Percentiles rank a stretch among this genome's conserved stretches.
Evolutionary conservation across 73 alveolate genomes (phyloP).

Genomic region (Halteria grandinella): DNA sequence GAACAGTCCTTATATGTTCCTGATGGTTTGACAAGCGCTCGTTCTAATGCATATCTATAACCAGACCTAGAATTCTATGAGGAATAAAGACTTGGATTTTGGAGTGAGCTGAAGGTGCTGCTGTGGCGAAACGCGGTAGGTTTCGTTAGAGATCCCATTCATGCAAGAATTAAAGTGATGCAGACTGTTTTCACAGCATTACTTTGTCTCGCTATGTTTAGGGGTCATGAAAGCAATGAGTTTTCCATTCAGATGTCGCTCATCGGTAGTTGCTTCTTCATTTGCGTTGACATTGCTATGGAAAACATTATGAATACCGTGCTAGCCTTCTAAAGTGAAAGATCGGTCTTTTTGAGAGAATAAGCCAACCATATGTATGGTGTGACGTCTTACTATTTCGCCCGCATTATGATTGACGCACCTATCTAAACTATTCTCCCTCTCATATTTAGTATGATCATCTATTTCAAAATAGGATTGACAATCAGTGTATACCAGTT

Average conservation of each 20-base stretch:
- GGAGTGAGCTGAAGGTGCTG: not conserved
- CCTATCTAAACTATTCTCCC: constrained; percentile 53
- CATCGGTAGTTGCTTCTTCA: constrained; percentile 68
- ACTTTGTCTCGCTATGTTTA: constrained; percentile 52
- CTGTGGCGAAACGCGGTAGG: not conserved
- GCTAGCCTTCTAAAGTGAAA: constrained; percentile 61
- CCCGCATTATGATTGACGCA: constrained; percentile 62
- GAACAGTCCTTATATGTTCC: too few relatives aligned
- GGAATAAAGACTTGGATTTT: not conserved
- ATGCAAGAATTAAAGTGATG: constrained; percentile 32
- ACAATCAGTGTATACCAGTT: constrained; percentile 7
- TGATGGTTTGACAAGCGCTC: too few relatives aligned
- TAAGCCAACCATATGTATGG: constrained; percentile 64
- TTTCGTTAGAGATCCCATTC: not conserved
- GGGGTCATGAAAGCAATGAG: constrained; percentile 40
- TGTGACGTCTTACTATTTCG: constrained; percentile 65
- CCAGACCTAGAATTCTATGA: not conserved
- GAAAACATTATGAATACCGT: constrained; percentile 57
- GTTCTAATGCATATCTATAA: not conserved
- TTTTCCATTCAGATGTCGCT: constrained; percentile 54
- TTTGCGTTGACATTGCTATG: constrained; percentile 52
- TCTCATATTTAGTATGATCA: not conserved
- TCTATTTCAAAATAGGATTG: constrained; percentile 47
- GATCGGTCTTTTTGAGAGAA: constrained; percentile 78
- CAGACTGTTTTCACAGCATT: constrained; percentile 65